Base-by-base conservation (phyloP, 768 basidiomycete species). In the Tubosaeta sp. region DNA sequence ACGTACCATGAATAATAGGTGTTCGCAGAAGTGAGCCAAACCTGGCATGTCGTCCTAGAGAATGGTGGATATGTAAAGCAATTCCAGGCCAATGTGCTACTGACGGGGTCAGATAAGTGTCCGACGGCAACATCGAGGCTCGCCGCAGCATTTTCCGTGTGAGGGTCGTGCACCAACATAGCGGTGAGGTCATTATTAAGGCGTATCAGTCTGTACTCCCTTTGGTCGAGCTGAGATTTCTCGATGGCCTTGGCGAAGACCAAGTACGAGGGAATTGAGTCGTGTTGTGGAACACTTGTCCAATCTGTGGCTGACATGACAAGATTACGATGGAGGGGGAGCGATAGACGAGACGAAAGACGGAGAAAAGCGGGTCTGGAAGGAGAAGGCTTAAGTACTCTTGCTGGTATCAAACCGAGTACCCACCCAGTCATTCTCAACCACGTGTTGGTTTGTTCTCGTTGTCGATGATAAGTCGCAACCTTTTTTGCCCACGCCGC, bases 81-180 rank as follows among this genome's bases (percentile, higher is more conserved):
- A 18, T 34, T 25, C 11, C n/a, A 16, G 19, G 1, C 6, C 12
- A 12, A 43, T 18, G n/a, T 35, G 34, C 0, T 12, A 74, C 86
- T 69, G 64, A 91, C 91, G 14, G 96, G 96, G 69, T 99, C 96
- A 39, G 80, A 83, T 47, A 99, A 69, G 69, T 98, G 94, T 4
- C 96, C 96, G 2, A 97, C 94, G 31, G 87, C 86, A 46, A 98
- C 93, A 69, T 95, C 90, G 61, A 99, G 77, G 63, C 91, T 90
- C 2, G 95, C 96, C 0, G 94, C 91, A 11, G 92, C 89, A 71
- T 94, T 96, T 72, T 99, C 96, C 6, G 94, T 83, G 55, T 82
- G 84, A 0, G 80, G 70, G 65, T 99, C 95, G 49, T 85, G 85
- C 13, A 98, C 77, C 22, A 99, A 69, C 56, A 87, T 80, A 1